These are phyloP conservation scores for Lachancea lanzarotensis DNA, from an alignment of 805 yeast species.

Conservation along the genomic window DNA sequence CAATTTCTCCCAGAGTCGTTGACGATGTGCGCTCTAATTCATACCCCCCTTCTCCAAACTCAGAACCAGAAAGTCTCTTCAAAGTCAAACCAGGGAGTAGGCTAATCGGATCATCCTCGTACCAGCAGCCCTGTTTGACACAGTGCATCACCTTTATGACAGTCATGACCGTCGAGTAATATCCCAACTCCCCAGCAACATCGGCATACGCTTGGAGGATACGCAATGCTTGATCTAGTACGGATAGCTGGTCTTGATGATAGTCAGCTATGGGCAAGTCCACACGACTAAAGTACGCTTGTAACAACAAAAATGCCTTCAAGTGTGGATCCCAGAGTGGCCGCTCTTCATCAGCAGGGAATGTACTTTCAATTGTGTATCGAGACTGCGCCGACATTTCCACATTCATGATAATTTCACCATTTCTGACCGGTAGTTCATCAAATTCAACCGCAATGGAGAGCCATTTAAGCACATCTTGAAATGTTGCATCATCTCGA, in stretches of 20 bases:
- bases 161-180: constrained; percentile 50
- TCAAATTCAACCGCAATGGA: constrained; percentile 70
- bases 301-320: constrained; percentile 72
- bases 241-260: constrained; percentile 86
- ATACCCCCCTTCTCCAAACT: constrained; percentile 21
- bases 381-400: constrained; percentile 74
- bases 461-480: constrained; percentile 41
- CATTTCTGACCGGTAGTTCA: constrained; percentile 85
- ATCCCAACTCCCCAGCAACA: constrained; percentile 79
- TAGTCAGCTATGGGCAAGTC: constrained; percentile 94
- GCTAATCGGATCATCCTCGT: constrained; percentile 65
- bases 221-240: constrained; percentile 90
- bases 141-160: constrained; percentile 73
- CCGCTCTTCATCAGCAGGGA: constrained; percentile 44
- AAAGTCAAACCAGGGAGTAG: constrained; percentile 34
- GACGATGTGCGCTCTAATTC: constrained; percentile 5
- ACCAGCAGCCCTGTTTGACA: constrained; percentile 85
- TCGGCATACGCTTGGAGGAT: constrained; percentile 89
- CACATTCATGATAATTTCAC: constrained; percentile 79
- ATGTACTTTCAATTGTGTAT: constrained; percentile 59
- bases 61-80: constrained; percentile 23
- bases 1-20: constrained; percentile 37
- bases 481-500: constrained; percentile 33
- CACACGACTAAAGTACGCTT: constrained; percentile 74
- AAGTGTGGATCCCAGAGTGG: constrained; percentile 80